Percentiles rank a stretch among this genome's conserved stretches.
phyloP scores from a whole-genome alignment of 345 rosid genomes.

The Raphanus raphanistrum region DNA sequence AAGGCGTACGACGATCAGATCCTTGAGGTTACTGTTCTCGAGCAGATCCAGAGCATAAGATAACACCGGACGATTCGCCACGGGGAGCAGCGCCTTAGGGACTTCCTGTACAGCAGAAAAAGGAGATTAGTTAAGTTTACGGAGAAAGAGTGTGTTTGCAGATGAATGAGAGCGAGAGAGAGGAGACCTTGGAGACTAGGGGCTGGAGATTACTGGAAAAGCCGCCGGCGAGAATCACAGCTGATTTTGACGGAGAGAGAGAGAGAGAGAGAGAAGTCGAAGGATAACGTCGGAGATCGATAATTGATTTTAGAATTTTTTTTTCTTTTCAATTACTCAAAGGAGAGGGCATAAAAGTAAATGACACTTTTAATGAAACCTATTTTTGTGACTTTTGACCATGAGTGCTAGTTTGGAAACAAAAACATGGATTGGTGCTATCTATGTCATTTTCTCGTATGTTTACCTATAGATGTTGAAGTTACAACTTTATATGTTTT shows the following conservation, averaged over 20 bases:
- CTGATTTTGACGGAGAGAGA: constrained; percentile 12
- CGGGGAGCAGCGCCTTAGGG: constrained; percentile 90
- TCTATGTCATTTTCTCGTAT: too few species aligned
- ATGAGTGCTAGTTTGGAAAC: too few species aligned
- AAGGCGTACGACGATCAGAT: constrained; percentile 75
- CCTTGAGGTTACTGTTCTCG: constrained; percentile 77
- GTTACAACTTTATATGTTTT: too few species aligned
- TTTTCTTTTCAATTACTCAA: too few species aligned
- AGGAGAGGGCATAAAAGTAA: too few species aligned
- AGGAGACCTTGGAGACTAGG: constrained; percentile 80
- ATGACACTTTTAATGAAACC: too few species aligned
- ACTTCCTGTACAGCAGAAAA: constrained; percentile 58
- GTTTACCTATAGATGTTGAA: too few species aligned
- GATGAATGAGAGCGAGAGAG: constrained; percentile 4
- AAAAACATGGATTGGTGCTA: too few species aligned
- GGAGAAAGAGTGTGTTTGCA: neutral
- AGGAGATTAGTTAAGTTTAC: neutral
- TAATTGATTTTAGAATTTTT: too few species aligned
- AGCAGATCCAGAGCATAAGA: constrained; percentile 80
- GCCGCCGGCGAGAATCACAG: constrained; percentile 77
- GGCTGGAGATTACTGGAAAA: constrained; percentile 72
- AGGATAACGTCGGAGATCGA: too few species aligned
- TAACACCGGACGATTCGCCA: constrained; percentile 88
- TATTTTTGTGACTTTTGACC: too few species aligned
- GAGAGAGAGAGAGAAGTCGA: too few species aligned